These are phyloP conservation scores for Willaertia magna DNA, from an alignment of 208 protist species.

Conservation along the genomic window DNA sequence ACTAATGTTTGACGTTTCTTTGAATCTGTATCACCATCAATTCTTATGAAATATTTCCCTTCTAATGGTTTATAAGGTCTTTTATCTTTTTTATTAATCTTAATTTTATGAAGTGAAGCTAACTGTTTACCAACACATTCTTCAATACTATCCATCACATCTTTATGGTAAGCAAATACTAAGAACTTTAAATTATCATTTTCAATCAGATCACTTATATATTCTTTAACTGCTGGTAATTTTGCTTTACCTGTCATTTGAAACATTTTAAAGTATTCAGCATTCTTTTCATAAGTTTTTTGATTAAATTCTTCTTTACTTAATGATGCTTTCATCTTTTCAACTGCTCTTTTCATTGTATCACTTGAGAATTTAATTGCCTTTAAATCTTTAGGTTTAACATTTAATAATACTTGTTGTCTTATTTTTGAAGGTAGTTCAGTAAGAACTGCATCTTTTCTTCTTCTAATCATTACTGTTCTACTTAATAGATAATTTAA, in stretches of 20 bases:
- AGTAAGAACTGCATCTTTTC: conserved; percentile 50
- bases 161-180: neutral
- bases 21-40: conserved; percentile 34
- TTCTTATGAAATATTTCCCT: neutral
- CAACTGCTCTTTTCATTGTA: neutral
- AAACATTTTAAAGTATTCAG: neutral
- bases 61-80: neutral
- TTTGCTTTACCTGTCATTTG: neutral
- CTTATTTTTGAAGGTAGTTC: neutral
- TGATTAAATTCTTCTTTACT: neutral
- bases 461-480: conserved; percentile 77
- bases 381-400: neutral
- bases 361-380: neutral
- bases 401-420: neutral
- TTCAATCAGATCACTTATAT: neutral
- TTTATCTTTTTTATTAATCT: neutral
- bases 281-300: neutral
- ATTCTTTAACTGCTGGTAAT: neutral
- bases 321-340: neutral
- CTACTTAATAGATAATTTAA: conserved; percentile 63
- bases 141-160: neutral
- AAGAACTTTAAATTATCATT: neutral
- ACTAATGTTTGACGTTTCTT: conserved; percentile 48
- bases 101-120: neutral
- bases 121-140: neutral